These are phyloP conservation scores for Lichtheimia corymbifera DNA, from an alignment of 371 early-diverging fungal genomes.

Conservation along the genomic window DNA sequence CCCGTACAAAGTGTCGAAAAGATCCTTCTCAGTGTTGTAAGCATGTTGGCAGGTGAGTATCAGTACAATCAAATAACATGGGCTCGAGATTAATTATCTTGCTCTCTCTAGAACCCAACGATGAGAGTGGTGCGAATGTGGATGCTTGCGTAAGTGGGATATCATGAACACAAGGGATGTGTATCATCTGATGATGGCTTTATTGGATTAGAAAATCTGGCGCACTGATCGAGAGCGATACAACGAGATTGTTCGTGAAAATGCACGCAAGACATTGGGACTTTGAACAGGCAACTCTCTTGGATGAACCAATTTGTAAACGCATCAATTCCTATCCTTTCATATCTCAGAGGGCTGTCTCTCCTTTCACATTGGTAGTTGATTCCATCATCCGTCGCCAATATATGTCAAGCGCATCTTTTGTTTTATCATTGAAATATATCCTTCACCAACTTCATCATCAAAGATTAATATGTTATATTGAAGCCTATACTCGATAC, in stretches of 20 bases:
- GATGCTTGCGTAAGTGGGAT: conserved; percentile 87
- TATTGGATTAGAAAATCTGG: conserved; percentile 78
- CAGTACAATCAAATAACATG: not conserved
- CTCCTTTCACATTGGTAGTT: no score
- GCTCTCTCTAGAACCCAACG: conserved; percentile 86
- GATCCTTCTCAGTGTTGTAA: conserved; percentile 92
- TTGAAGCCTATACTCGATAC: no score
- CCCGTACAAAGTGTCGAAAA: conserved; percentile 98
- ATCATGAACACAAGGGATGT: not conserved
- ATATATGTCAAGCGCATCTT: not conserved
- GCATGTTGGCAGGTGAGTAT: conserved; percentile 82
- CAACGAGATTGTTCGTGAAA: conserved; percentile 77
- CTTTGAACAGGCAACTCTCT: conserved; percentile 16
- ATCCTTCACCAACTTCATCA: no score
- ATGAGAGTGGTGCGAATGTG: conserved; percentile 97
- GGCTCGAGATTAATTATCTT: not conserved
- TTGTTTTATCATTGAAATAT: not conserved
- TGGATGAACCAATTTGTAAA: no score
- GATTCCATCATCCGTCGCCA: not conserved
- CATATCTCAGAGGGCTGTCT: no score
- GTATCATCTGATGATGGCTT: not conserved
- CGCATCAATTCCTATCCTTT: no score
- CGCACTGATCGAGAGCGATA: conserved; percentile 82
- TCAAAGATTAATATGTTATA: no score
- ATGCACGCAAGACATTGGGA: conserved; percentile 73